These are phyloP conservation scores for Amanita brunnescens DNA, from an alignment of 768 basidiomycete species.

Conservation along the genomic window DNA sequence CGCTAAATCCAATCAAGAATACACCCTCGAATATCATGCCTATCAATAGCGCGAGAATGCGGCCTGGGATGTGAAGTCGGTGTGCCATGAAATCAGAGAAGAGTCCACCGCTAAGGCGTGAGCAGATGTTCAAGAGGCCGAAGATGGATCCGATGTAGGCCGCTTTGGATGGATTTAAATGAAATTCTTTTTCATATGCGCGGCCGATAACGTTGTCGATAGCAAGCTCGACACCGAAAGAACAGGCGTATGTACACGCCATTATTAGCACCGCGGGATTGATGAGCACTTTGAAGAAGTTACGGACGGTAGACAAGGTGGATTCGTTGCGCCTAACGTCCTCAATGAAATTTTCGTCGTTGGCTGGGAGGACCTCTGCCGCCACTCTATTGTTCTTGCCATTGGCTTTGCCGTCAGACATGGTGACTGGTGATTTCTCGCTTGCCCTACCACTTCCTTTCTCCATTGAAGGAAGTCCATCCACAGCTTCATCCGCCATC, in stretches of 20 bases:
- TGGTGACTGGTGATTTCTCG: not conserved
- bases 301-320: slow-evolving; percentile 17
- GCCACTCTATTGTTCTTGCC: not conserved
- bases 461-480: not conserved
- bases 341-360: not conserved
- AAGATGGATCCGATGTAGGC: slow-evolving; percentile 38
- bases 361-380: not conserved
- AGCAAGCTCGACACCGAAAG: slow-evolving; percentile 51
- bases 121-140: slow-evolving; percentile 1
- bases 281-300: slow-evolving; percentile 23
- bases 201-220: slow-evolving; percentile 46
- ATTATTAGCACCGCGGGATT: slow-evolving; percentile 49
- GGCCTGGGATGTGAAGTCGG: not conserved
- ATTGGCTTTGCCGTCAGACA: not conserved
- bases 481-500: not conserved
- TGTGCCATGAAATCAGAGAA: slow-evolving; percentile 5
- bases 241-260: slow-evolving; percentile 40
- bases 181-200: slow-evolving; percentile 26
- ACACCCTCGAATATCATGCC: not conserved
- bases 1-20: slow-evolving; percentile 2
- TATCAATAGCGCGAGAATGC: not conserved
- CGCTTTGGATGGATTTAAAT: slow-evolving; percentile 40
- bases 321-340: slow-evolving; percentile 6
- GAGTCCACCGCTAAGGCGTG: slow-evolving; percentile 4
- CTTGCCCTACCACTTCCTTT: not conserved